phyloP scores from a whole-genome alignment of 768 basidiomycete species.

The Podaxis sp. region DNA sequence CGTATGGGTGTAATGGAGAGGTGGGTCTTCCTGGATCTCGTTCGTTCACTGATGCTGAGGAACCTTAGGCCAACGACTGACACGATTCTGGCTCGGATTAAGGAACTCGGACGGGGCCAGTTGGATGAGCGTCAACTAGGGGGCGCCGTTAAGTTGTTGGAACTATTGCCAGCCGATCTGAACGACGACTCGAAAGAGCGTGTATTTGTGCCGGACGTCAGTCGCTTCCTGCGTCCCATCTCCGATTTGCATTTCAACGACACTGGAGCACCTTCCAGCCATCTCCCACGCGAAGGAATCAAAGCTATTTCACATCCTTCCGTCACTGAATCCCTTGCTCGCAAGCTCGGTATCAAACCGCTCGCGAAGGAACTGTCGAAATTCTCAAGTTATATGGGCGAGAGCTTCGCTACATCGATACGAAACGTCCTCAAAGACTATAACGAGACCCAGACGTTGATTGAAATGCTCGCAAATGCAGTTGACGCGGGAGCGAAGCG shows the following conservation, averaged over 20 bases:
- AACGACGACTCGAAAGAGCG: constrained; percentile 20
- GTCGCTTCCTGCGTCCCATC: constrained; percentile 26
- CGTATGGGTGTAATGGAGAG: constrained; percentile 39
- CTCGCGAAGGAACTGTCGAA: constrained; percentile 24
- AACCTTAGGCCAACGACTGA: constrained; percentile 30
- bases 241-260: constrained; percentile 41
- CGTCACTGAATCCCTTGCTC: constrained; percentile 30
- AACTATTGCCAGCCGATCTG: not conserved
- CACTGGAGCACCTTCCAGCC: constrained; percentile 29
- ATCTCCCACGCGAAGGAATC: constrained; percentile 20
- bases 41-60: not conserved
- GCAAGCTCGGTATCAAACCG: constrained; percentile 34
- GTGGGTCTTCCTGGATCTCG: constrained; percentile 23
- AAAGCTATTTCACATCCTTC: constrained; percentile 29
- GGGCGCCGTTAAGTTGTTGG: constrained; percentile 1
- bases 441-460: constrained; percentile 39
- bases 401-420: constrained; percentile 42
- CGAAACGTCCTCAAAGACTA: constrained; percentile 41
- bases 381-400: constrained; percentile 40
- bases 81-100: constrained; percentile 28
- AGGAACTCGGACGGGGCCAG: not conserved
- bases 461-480: constrained; percentile 57
- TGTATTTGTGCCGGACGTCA: constrained; percentile 36
- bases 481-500: constrained; percentile 45
- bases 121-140: not conserved